These are phyloP conservation scores for Thalassia testudinum DNA, from an alignment of 116 monocot genomes.

Conservation along the genomic window DNA sequence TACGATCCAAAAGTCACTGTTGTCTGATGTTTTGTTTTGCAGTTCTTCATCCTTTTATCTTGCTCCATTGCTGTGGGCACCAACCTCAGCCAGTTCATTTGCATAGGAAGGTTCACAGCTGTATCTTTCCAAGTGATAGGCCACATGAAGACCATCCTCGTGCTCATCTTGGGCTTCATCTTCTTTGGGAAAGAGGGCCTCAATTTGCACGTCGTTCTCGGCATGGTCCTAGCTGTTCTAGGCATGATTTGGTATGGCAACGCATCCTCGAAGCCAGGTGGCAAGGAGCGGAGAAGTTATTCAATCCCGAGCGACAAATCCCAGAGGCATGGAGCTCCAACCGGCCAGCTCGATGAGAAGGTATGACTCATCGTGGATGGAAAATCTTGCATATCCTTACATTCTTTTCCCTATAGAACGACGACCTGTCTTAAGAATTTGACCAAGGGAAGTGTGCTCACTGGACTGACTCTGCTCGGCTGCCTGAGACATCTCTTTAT, in stretches of 20 bases:
- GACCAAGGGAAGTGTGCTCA: too few species aligned
- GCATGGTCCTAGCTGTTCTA: constrained; percentile 32
- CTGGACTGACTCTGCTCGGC: too few species aligned
- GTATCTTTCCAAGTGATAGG: constrained; percentile 41
- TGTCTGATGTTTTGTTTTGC: constrained; percentile 3
- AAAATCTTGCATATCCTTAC: too few species aligned
- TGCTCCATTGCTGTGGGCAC: constrained; percentile 42
- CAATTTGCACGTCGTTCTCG: constrained; percentile 33
- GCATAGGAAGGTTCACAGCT: constrained; percentile 38
- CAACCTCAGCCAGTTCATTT: constrained; percentile 46
- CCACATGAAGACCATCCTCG: constrained; percentile 52
- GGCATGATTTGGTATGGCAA: constrained; percentile 48
- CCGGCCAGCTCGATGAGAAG: too few species aligned
- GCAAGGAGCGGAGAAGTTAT: constrained; percentile 27
- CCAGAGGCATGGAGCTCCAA: constrained; percentile 14
- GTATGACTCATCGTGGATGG: too few species aligned
- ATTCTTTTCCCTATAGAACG: too few species aligned
- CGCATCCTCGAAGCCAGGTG: constrained; percentile 40
- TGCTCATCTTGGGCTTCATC: constrained; percentile 28
- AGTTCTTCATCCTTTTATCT: constrained; percentile 27
- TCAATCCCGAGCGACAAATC: constrained; percentile 19
- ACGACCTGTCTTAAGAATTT: too few species aligned
- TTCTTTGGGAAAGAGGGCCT: constrained; percentile 44
- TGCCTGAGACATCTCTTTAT: too few species aligned
- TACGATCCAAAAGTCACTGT: not conserved